Conservation (phyloP, 768 basidiomycete genomes). For the Boletellus ananas region DNA sequence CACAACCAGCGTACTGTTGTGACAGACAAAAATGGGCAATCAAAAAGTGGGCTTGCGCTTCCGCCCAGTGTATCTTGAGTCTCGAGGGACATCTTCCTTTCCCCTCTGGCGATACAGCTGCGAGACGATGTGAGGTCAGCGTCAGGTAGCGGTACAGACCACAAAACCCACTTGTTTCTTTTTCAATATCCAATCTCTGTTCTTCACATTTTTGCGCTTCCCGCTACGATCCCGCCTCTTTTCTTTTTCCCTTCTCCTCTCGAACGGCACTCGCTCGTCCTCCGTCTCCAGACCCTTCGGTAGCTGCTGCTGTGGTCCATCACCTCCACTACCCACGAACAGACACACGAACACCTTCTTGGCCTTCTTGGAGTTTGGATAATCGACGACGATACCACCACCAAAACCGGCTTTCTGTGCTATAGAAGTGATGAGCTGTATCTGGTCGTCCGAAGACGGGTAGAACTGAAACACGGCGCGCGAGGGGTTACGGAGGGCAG, state of each 20-base stretch:
- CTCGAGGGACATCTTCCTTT: slow-evolving; percentile 78
- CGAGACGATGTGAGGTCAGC: not conserved
- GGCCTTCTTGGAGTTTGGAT: slow-evolving; percentile 95
- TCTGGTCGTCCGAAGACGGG: slow-evolving; percentile 94
- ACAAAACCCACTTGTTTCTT: slow-evolving; percentile 81
- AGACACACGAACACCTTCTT: slow-evolving; percentile 92
- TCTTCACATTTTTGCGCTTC: slow-evolving; percentile 70
- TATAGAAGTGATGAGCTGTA: slow-evolving; percentile 88
- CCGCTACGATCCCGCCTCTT: slow-evolving; percentile 52
- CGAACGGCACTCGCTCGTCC: slow-evolving; percentile 63
- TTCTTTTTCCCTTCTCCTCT: slow-evolving; percentile 72
- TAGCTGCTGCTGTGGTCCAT: slow-evolving; percentile 54
- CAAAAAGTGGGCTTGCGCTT: slow-evolving; percentile 79
- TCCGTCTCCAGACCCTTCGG: slow-evolving; percentile 77
- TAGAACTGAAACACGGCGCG: slow-evolving; percentile 93
- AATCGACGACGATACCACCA: slow-evolving; percentile 95
- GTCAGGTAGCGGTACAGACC: not conserved
- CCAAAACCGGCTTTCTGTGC: slow-evolving; percentile 96
- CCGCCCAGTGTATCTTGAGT: slow-evolving; percentile 91
- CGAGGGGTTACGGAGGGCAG: slow-evolving; percentile 79
- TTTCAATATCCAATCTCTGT: slow-evolving; percentile 89
- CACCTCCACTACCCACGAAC: slow-evolving; percentile 78
- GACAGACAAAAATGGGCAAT: slow-evolving; percentile 12
- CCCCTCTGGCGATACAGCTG: slow-evolving; percentile 83
- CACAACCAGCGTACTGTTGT: slow-evolving; percentile 1